phyloP scores from a whole-genome alignment of 441 rosid genomes.

The Arabidopsis lyrata region DNA sequence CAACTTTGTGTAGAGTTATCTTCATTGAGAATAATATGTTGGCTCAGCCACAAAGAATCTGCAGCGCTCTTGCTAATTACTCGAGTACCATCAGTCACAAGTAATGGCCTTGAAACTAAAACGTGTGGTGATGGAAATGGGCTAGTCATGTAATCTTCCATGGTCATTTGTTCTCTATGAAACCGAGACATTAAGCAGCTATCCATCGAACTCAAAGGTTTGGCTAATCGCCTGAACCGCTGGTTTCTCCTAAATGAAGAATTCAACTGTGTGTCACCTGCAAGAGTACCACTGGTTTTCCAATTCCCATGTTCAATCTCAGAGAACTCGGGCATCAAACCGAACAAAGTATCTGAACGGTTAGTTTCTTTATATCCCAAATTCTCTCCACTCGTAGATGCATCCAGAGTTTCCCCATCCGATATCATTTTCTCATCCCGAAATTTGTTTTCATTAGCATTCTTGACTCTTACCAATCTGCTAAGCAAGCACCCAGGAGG shows the following conservation, averaged over 20 bases:
- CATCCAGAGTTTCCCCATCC: not conserved
- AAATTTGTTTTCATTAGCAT: constrained; percentile 25
- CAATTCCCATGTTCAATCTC: constrained; percentile 31
- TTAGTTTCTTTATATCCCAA: constrained; percentile 16
- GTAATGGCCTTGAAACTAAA: constrained; percentile 58
- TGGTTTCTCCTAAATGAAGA: constrained; percentile 48
- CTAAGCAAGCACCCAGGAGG: constrained; percentile 39
- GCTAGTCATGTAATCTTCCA: constrained; percentile 62
- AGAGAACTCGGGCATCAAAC: constrained; percentile 26
- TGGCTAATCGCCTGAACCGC: constrained; percentile 42
- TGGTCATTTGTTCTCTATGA: constrained; percentile 48
- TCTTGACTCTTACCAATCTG: constrained; percentile 22
- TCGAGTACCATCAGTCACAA: constrained; percentile 68
- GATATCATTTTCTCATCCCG: constrained; percentile 15
- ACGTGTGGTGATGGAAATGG: constrained; percentile 49
- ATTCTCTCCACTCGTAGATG: constrained; percentile 39
- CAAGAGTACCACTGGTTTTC: constrained; percentile 14
- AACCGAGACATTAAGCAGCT: constrained; percentile 69
- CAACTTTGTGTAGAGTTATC: constrained; percentile 28
- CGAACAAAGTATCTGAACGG: constrained; percentile 32
- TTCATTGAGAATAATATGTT: constrained; percentile 13
- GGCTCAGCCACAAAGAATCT: constrained; percentile 44
- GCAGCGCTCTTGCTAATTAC: constrained; percentile 57
- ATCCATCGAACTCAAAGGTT: constrained; percentile 65
- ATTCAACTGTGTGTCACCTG: constrained; percentile 10